Base-by-base conservation (phyloP, 176 grass and related monocot species). In the Zea luxurians region DNA sequence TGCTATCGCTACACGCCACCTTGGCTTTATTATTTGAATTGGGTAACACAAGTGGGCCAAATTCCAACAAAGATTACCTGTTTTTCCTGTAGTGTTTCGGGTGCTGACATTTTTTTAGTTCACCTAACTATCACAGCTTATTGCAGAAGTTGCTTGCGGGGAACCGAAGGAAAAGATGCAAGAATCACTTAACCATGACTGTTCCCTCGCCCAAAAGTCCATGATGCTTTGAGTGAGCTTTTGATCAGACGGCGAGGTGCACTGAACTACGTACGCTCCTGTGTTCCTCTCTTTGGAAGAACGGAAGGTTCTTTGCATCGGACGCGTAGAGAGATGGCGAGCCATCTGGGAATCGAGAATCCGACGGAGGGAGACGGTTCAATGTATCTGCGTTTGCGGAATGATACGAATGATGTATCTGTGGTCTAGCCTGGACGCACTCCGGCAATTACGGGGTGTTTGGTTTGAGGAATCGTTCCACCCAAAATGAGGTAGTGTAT, bases 261-360 rank as follows among this genome's bases (percentile, higher is more conserved):
- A 55, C 52, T 55, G 52, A 53, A 52, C 49, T 16, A 27, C 27
- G 27, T 27, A 27, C 27, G 27, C 52, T 55, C 52, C 15, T 55
- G 15, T 17, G 52, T 54, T 54, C 2, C 52, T 54, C 52, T 54
- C 52, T 55, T 55, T 55, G 16, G 6, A n/a, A 55, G 27, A 27
- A 55, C 6, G 15, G 16, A n/a, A 27, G 27, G 27, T 27, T 27
- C 27, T 27, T 27, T 27, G 27, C 27, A 27, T 27, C 27, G 27
- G 27, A 27, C 27, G 27, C 27, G 27, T 16, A 10, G 11, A 40
- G 66, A n/a, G 27, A 27, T 53, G 50, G 17, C 10, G 50, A 53
- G 50, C 17, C 15, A 41, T 68, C 43, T 61, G 9, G 70, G 36
- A 50, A 68, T 49, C 34, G 13, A 74, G 61, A 61, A 75, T 58